These are phyloP conservation scores for Rhynchospora pubera DNA, from an alignment of 176 grass and related monocot species.

Conservation along the genomic window DNA sequence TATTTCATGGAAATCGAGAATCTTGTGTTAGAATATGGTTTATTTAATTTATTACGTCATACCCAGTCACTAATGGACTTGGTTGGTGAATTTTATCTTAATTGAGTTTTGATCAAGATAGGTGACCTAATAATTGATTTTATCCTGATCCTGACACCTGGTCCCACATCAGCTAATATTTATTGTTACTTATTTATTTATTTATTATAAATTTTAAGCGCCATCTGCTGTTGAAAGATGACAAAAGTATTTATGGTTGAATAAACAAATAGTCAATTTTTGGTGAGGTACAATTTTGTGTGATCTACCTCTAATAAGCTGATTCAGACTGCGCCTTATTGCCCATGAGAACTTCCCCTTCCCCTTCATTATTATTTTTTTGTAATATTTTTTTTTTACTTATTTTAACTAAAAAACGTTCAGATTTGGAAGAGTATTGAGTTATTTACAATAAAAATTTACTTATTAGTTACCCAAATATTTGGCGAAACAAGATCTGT, in stretches of 20 bases:
- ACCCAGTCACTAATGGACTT: neutral
- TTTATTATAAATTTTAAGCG: neutral
- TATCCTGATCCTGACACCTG: neutral
- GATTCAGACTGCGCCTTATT: neutral
- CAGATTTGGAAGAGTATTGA: neutral
- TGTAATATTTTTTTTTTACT: neutral
- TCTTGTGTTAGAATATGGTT: neutral
- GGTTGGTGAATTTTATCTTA: neutral
- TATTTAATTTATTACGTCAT: slow-evolving; percentile 3
- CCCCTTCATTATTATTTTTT: neutral
- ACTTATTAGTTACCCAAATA: neutral
- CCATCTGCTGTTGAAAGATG: neutral
- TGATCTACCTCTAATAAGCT: neutral
- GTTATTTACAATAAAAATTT: neutral
- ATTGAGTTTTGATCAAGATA: neutral
- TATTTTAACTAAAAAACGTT: neutral
- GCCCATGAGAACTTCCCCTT: neutral
- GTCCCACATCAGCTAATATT: neutral
- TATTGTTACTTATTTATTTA: neutral
- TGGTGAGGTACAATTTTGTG: neutral
- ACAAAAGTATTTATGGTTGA: neutral
- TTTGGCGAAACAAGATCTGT: neutral
- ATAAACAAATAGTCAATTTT: neutral
- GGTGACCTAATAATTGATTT: neutral
- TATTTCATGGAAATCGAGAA: neutral